Evolutionary conservation across 257 asterid species (phyloP).

Genomic region (Solanum rostratum): DNA sequence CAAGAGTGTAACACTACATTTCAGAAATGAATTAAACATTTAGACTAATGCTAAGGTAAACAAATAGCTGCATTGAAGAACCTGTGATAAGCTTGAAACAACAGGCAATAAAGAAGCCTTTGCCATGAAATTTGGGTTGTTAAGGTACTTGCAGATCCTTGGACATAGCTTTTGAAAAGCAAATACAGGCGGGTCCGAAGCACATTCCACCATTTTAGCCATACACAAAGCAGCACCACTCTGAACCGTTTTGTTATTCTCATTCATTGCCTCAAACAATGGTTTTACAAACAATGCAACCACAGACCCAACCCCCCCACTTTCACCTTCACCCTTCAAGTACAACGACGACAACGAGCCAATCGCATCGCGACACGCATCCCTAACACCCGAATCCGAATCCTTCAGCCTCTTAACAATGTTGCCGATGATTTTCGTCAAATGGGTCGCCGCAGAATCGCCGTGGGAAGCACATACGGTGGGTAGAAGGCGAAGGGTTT

Average conservation of each 20-base stretch:
- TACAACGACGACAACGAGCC: constrained; percentile 70
- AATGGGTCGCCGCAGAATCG: constrained; percentile 68
- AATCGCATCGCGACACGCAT: constrained; percentile 81
- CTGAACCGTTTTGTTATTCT: constrained; percentile 82
- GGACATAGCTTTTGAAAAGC: constrained; percentile 81
- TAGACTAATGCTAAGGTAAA: background rate
- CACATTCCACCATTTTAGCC: constrained; percentile 83
- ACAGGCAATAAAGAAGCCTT: constrained; percentile 82
- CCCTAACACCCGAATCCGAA: constrained; percentile 84
- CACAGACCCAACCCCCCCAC: constrained; percentile 48
- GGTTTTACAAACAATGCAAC: constrained; percentile 83
- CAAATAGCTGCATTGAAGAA: constrained; percentile 9
- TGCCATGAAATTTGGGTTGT: constrained; percentile 71
- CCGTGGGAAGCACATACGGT: constrained; percentile 49
- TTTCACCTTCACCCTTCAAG: constrained; percentile 47
- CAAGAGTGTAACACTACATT: background rate
- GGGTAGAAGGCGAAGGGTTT: constrained; percentile 68
- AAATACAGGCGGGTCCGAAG: constrained; percentile 45
- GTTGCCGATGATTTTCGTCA: constrained; percentile 70
- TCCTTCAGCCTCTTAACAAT: constrained; percentile 82
- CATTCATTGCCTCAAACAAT: constrained; percentile 83
- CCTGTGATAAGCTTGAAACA: constrained; percentile 88
- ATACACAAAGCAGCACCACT: constrained; percentile 84
- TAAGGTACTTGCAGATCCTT: constrained; percentile 79
- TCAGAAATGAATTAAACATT: background rate